A percentile compares a stretch with the other conserved stretches of the same genome.
phyloP scores from a whole-genome alignment of 1,139 yeast genomes.

The Arxiozyma slooffiae region DNA sequence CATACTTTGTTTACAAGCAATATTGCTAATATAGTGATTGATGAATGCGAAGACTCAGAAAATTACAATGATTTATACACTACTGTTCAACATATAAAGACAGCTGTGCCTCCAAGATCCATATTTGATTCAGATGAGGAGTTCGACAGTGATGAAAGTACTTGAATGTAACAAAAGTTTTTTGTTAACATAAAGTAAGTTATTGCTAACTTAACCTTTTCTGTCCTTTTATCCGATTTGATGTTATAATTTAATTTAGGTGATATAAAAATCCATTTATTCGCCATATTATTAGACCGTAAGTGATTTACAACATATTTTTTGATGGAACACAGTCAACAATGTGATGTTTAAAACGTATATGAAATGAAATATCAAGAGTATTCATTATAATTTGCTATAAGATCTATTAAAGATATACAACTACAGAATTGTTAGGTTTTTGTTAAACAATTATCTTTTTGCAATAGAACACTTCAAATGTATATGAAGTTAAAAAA shows the following conservation, averaged over 20 bases:
- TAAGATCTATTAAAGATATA: too few relatives aligned
- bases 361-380: too few relatives aligned
- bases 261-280: too few relatives aligned
- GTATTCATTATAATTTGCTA: too few relatives aligned
- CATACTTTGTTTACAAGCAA: constrained; percentile 7
- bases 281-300: too few relatives aligned
- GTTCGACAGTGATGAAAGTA: not conserved
- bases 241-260: too few relatives aligned
- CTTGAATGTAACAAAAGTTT: not conserved
- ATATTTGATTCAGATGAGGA: constrained; percentile 29
- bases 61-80: not conserved
- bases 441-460: too few relatives aligned
- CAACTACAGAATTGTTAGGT: too few relatives aligned
- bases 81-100: constrained; percentile 7
- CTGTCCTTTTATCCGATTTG: not conserved
- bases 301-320: not conserved
- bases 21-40: constrained; percentile 13
- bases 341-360: too few relatives aligned
- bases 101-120: constrained; percentile 32
- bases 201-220: not conserved
- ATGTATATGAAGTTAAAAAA: too few relatives aligned
- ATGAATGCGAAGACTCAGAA: constrained; percentile 8
- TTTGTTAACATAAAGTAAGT: not conserved
- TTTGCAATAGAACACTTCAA: too few relatives aligned
- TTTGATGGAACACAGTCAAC: too few relatives aligned